Conservation (phyloP, 2,329 filamentous ascomycete species). For the Cytospora mali region DNA sequence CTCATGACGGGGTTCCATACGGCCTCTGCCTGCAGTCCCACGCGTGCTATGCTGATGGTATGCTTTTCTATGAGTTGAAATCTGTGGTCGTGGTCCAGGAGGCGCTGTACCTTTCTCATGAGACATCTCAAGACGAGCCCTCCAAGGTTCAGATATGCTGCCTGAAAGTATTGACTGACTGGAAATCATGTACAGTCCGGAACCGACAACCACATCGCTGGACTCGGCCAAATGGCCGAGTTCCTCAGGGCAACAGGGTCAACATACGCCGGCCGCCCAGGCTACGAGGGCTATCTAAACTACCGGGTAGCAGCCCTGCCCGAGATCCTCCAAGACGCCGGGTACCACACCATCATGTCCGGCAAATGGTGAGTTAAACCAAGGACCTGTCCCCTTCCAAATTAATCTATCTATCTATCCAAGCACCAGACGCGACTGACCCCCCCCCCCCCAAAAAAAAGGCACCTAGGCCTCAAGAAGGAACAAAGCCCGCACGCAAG, state of each 20-base stretch:
- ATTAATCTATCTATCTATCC: too few species aligned
- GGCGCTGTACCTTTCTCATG: too few species aligned
- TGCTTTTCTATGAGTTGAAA: too few species aligned
- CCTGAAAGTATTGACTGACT: too few species aligned
- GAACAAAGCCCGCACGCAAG: conserved; percentile 58
- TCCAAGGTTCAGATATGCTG: too few species aligned
- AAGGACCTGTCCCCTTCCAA: not conserved
- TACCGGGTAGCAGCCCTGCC: conserved; percentile 35
- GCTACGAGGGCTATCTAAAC: conserved; percentile 39
- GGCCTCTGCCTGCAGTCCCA: conserved; percentile 61
- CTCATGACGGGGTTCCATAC: conserved; percentile 62
- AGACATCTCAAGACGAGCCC: too few species aligned
- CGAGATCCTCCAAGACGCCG: conserved; percentile 36
- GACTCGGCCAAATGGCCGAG: conserved; percentile 58
- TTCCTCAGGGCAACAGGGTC: conserved; percentile 36
- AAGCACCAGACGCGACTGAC: too few species aligned
- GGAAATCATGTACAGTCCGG: too few species aligned
- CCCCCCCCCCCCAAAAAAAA: conserved; percentile 21
- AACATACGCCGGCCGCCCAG: conserved; percentile 29
- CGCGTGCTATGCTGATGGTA: conserved; percentile 62
- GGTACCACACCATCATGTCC: conserved; percentile 37
- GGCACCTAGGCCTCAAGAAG: conserved; percentile 52
- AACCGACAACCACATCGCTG: conserved; percentile 57
- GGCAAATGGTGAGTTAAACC: conserved; percentile 30
- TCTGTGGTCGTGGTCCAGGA: too few species aligned